Evolutionary conservation across 768 basidiomycete genomes (phyloP).

Genomic region (Cubamyces lactineus): DNA sequence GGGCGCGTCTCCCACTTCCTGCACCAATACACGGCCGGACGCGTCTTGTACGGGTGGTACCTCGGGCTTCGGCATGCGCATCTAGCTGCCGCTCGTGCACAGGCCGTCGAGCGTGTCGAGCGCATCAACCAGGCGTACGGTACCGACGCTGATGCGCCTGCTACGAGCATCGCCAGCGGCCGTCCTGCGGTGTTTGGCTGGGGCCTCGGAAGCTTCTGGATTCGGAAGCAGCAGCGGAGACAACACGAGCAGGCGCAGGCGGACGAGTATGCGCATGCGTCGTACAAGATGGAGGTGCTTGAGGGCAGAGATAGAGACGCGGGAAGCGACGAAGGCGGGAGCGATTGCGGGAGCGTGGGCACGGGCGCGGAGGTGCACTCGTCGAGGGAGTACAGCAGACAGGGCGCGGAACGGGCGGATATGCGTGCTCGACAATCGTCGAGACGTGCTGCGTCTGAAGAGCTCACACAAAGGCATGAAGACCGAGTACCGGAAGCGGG

Average conservation of each 20-base stretch:
- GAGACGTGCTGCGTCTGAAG: neutral
- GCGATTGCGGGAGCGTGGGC: neutral
- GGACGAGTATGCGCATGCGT: conserved; percentile 18
- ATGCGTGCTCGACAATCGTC: neutral
- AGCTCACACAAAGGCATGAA: neutral
- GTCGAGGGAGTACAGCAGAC: neutral
- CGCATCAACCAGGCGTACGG: conserved; percentile 66
- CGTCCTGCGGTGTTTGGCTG: conserved; percentile 52
- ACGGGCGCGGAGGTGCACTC: conserved; percentile 6
- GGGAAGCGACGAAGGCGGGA: conserved; percentile 18
- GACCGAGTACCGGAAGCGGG: neutral
- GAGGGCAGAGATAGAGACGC: conserved; percentile 11
- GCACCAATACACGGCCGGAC: conserved; percentile 17
- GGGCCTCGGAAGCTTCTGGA: conserved; percentile 74
- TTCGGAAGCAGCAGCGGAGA: conserved; percentile 43
- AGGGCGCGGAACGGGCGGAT: neutral
- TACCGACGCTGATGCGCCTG: conserved; percentile 31
- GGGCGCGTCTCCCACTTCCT: conserved; percentile 18
- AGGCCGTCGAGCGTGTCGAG: conserved; percentile 69
- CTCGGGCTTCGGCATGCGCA: conserved; percentile 70
- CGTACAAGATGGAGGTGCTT: conserved; percentile 20
- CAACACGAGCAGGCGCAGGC: conserved; percentile 32
- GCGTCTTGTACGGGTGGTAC: conserved; percentile 56
- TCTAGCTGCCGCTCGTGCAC: conserved; percentile 66
- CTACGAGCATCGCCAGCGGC: conserved; percentile 23